These are phyloP conservation scores for Volvox reticuliferus DNA, from an alignment of 139 green algal genomes.

Conservation along the genomic window DNA sequence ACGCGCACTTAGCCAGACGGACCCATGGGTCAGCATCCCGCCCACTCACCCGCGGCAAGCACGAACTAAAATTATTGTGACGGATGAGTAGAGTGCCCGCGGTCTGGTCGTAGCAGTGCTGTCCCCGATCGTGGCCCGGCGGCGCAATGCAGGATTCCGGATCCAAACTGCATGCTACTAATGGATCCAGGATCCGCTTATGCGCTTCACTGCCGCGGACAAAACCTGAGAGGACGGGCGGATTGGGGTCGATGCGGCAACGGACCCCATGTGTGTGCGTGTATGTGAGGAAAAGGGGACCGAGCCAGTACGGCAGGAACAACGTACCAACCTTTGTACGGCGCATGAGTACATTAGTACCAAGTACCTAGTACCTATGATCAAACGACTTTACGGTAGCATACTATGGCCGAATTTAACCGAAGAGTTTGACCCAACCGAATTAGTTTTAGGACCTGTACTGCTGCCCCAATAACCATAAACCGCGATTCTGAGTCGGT, in stretches of 20 bases:
- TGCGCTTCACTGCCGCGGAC: conserved; percentile 8
- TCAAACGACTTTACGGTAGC: too few species aligned
- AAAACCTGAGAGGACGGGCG: neutral
- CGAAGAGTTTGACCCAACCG: too few species aligned
- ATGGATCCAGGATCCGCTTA: neutral
- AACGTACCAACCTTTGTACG: too few species aligned
- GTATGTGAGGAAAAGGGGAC: too few species aligned
- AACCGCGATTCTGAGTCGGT: too few species aligned
- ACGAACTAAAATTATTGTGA: conserved; percentile 26
- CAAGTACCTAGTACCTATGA: too few species aligned
- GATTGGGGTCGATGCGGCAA: neutral
- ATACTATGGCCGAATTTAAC: too few species aligned
- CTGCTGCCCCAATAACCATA: too few species aligned
- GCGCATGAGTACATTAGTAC: too few species aligned
- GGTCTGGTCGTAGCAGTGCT: conserved; percentile 46
- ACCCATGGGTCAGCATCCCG: neutral
- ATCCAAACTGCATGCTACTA: conserved; percentile 12
- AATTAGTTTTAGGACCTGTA: too few species aligned
- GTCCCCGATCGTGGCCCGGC: neutral
- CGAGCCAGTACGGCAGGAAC: too few species aligned
- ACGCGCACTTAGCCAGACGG: neutral
- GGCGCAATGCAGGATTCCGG: conserved; percentile 18
- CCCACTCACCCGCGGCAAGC: conserved; percentile 8
- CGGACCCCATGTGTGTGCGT: neutral
- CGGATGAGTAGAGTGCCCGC: conserved; percentile 22